Evolutionary conservation across 1,284 basidiomycete genomes (phyloP).

Genomic region (Lignosus rhinocerotis): DNA sequence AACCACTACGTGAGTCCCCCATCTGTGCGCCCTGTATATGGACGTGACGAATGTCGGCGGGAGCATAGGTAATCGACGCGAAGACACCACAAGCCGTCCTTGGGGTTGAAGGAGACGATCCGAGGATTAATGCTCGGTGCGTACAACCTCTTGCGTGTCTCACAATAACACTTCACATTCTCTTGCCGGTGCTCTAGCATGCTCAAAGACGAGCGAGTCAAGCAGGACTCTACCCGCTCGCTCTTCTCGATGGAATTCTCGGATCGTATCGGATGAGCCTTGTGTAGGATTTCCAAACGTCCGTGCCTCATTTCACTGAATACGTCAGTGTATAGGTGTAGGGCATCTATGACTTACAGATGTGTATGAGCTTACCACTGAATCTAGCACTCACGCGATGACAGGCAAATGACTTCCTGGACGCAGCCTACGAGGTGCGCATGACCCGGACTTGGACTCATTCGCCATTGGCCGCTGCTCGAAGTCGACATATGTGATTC

Average conservation of each 20-base stretch:
- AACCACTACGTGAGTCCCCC: constrained; percentile 84
- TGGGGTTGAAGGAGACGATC: constrained; percentile 89
- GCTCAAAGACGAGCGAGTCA: neutral
- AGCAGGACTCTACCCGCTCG: neutral
- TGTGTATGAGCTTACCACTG: no score
- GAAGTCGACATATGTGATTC: no score
- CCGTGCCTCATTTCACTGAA: neutral
- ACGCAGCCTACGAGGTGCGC: no score
- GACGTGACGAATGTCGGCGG: neutral
- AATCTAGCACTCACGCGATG: no score
- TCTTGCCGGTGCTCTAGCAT: neutral
- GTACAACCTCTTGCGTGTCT: constrained; percentile 29
- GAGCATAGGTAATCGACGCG: constrained; percentile 82
- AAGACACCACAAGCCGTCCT: constrained; percentile 88
- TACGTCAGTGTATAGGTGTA: no score
- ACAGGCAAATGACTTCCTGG: no score
- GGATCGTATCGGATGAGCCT: neutral
- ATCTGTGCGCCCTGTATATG: neutral
- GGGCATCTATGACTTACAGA: no score
- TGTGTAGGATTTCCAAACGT: neutral
- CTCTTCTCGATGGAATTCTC: neutral
- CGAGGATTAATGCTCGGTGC: constrained; percentile 82
- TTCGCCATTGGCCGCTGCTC: no score
- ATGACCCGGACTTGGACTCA: no score
- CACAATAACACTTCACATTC: neutral